Evolutionary conservation across 345 rosid species (phyloP).

Genomic region (Citrus maxima): DNA sequence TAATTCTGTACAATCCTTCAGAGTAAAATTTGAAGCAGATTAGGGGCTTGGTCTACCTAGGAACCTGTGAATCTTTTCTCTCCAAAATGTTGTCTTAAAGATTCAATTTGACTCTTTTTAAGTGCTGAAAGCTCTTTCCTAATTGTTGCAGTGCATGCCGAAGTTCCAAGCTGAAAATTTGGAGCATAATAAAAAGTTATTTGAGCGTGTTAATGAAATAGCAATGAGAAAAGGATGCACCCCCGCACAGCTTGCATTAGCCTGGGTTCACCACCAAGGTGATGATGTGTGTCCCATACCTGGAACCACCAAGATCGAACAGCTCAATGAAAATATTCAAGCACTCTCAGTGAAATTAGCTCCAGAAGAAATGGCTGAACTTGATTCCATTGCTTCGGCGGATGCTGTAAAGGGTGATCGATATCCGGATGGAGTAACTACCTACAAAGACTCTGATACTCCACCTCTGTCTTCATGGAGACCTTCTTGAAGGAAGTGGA

Average conservation of each 20-base stretch:
- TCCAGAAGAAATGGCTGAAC: slow-evolving; percentile 23
- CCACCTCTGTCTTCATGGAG: slow-evolving; percentile 62
- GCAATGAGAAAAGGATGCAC: slow-evolving; percentile 52
- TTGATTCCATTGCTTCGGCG: slow-evolving; percentile 22
- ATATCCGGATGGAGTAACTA: neutral
- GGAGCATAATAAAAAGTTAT: slow-evolving; percentile 41
- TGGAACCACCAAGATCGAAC: slow-evolving; percentile 55
- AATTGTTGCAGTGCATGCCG: slow-evolving; percentile 32
- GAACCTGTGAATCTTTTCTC: neutral
- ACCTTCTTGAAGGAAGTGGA: neutral
- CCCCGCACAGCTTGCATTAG: slow-evolving; percentile 56
- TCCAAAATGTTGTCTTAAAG: neutral
- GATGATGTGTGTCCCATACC: slow-evolving; percentile 66
- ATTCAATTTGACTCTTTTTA: neutral
- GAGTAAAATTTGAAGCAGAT: neutral
- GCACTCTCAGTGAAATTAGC: slow-evolving; percentile 19
- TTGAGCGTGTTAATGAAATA: slow-evolving; percentile 42
- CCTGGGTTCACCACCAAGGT: slow-evolving; percentile 74
- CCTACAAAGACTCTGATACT: slow-evolving; percentile 40
- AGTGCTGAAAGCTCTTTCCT: neutral
- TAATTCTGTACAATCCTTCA: neutral
- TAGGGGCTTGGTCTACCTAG: neutral
- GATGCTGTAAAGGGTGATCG: slow-evolving; percentile 26
- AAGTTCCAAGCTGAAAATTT: slow-evolving; percentile 63
- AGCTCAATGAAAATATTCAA: slow-evolving; percentile 29